A percentile compares a stretch with the other conserved stretches of the same genome.
Evolutionary conservation across 768 basidiomycete species (phyloP).

Genomic region (Rubroboletus satanas): DNA sequence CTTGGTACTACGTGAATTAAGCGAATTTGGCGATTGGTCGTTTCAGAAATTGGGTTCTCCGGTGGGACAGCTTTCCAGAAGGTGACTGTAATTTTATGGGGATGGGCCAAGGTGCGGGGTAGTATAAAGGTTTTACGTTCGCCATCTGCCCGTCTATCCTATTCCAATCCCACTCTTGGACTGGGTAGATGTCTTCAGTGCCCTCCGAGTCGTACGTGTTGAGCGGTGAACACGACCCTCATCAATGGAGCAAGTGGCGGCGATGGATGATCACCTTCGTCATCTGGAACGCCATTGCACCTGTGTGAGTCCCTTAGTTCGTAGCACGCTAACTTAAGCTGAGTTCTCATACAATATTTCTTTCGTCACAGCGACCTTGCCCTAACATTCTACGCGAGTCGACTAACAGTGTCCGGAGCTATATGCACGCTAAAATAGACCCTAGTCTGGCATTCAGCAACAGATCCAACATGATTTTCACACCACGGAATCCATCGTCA

Average conservation of each 20-base stretch:
- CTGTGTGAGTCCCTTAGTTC: constrained; percentile 19
- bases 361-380: constrained; percentile 19
- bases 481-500: constrained; percentile 17
- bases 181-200: constrained; percentile 17
- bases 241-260: constrained; percentile 26
- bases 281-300: constrained; percentile 29
- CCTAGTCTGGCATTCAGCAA: constrained; percentile 27
- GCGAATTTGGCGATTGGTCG: constrained; percentile 22
- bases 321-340: not conserved
- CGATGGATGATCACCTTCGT: constrained; percentile 29
- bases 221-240: constrained; percentile 24
- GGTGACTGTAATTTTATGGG: not conserved
- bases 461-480: constrained; percentile 26
- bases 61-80: not conserved
- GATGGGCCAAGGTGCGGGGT: not conserved
- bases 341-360: not conserved
- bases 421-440: constrained; percentile 1
- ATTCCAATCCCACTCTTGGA: not conserved
- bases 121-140: constrained; percentile 14
- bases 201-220: constrained; percentile 10
- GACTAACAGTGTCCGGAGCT: not conserved
- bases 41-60: not conserved
- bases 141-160: not conserved
- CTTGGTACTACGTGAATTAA: not conserved
- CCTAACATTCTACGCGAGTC: constrained; percentile 27